These are phyloP conservation scores for Lagenidium sp. DNA, from an alignment of 352 stramenopile genomes.

Conservation along the genomic window DNA sequence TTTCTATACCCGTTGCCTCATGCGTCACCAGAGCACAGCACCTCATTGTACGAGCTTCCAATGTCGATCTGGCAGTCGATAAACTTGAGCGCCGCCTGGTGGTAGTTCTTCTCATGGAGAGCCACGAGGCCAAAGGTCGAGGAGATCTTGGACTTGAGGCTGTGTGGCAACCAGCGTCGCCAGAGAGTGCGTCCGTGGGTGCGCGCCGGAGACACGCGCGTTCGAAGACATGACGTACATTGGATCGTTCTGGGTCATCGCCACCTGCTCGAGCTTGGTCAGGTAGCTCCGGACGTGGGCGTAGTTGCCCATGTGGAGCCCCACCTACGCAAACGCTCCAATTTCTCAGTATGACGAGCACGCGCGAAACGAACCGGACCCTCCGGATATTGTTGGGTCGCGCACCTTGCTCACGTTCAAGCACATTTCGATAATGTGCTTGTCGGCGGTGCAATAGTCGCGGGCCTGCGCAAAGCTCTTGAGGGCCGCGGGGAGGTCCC, in stretches of 20 bases:
- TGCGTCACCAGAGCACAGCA: no score
- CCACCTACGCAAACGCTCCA: conserved; percentile 30
- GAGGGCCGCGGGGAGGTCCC: conserved; percentile 61
- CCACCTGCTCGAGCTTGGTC: conserved; percentile 79
- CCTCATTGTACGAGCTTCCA: conserved; percentile 71
- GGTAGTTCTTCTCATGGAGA: conserved; percentile 75
- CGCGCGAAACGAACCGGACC: no score
- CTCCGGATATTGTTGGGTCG: no score
- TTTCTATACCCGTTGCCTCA: neutral
- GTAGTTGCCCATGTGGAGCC: conserved; percentile 82
- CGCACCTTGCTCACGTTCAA: conserved; percentile 83
- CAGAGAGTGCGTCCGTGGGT: no score
- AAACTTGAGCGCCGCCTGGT: conserved; percentile 68
- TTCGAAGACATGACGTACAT: conserved; percentile 28
- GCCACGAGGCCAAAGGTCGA: conserved; percentile 70
- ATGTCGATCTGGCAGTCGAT: conserved; percentile 77
- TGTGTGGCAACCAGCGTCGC: no score
- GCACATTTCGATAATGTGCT: conserved; percentile 88
- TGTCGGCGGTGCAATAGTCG: conserved; percentile 88
- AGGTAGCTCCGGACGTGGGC: conserved; percentile 82
- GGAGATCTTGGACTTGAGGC: conserved; percentile 76
- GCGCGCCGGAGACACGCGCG: neutral
- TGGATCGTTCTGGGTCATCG: conserved; percentile 45
- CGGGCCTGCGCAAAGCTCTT: conserved; percentile 83
- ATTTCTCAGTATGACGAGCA: no score